Evolutionary conservation across 345 rosid genomes (phyloP).

Genomic region (Hirschfeldia incana): DNA sequence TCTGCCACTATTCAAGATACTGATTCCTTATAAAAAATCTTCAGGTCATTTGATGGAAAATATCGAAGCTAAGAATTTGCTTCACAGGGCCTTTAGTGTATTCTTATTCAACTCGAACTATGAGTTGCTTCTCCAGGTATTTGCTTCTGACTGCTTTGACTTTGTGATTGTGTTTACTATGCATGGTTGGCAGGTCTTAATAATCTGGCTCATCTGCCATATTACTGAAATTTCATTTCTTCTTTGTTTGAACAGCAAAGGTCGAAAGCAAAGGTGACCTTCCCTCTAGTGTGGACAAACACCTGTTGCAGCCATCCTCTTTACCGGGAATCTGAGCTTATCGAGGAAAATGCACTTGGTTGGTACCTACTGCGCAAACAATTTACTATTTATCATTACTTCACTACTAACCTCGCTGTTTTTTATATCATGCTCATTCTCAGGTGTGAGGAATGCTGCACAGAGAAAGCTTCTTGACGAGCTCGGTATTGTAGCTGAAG

Average conservation of each 20-base stretch:
- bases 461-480: slow-evolving; percentile 98
- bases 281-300: slow-evolving; percentile 99
- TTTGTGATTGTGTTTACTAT: background rate
- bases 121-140: slow-evolving; percentile 97
- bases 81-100: slow-evolving; percentile 98
- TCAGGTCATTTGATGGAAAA: slow-evolving; percentile 99
- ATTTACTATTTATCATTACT: background rate
- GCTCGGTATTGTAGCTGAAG: slow-evolving; percentile 90
- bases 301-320: slow-evolving; percentile 99
- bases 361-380: slow-evolving; percentile 4
- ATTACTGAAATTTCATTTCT: background rate
- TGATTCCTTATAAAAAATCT: slow-evolving; percentile 21
- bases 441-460: slow-evolving; percentile 98
- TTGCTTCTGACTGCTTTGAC: slow-evolving; percentile 7
- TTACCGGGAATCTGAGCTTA: slow-evolving; percentile 87
- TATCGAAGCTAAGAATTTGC: slow-evolving; percentile 67
- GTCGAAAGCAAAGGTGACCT: slow-evolving; percentile 92
- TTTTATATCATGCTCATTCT: slow-evolving; percentile 9
- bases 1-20: background rate
- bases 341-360: slow-evolving; percentile 80
- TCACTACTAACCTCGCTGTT: background rate
- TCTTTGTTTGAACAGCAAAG: slow-evolving; percentile 72
- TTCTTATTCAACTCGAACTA: slow-evolving; percentile 90
- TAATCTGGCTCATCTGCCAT: background rate
- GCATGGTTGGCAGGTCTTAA: background rate